A percentile compares a stretch with the other conserved stretches of the same genome.
These are phyloP conservation scores for Neurospora cerealis DNA, from an alignment of 495 filamentous ascomycete species.

Conservation along the genomic window DNA sequence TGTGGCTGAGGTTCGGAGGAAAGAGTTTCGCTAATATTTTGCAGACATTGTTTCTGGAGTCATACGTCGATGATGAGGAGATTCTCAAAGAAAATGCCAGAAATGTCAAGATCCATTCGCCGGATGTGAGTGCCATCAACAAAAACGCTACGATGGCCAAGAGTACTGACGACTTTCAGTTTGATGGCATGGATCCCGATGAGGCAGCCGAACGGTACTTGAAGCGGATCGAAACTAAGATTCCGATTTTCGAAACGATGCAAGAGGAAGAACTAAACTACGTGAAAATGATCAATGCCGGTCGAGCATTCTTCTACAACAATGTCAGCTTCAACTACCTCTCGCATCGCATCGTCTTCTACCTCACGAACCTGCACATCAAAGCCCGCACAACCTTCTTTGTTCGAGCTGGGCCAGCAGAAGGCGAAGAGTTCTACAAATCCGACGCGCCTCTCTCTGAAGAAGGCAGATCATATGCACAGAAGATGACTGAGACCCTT, in stretches of 20 bases:
- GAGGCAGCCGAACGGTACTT: conserved; percentile 90
- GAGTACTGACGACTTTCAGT: conserved; percentile 41
- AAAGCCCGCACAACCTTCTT: conserved; percentile 92
- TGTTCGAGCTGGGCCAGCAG: conserved; percentile 59
- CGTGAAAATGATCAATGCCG: conserved; percentile 99
- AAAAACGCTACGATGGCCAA: neutral
- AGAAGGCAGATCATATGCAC: conserved; percentile 75
- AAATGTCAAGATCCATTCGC: conserved; percentile 96
- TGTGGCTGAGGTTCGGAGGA: neutral
- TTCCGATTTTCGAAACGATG: conserved; percentile 96
- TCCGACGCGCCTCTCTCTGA: conserved; percentile 73
- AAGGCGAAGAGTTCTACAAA: conserved; percentile 81
- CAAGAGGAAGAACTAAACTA: conserved; percentile 87
- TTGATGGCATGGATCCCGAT: conserved; percentile 79
- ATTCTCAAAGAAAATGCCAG: conserved; percentile 97
- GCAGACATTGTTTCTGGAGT: conserved; percentile 93
- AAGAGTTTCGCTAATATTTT: conserved; percentile 2
- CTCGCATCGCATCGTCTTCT: conserved; percentile 93
- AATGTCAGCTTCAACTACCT: conserved; percentile 94
- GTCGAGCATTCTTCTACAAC: conserved; percentile 84
- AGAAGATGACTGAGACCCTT: conserved; percentile 76
- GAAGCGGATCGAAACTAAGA: conserved; percentile 76
- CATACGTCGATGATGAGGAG: conserved; percentile 80
- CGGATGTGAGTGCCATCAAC: conserved; percentile 53
- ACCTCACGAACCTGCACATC: conserved; percentile 93